Percentiles rank a stretch among this genome's conserved stretches.
phyloP scores from a whole-genome alignment of 2,329 filamentous ascomycete genomes.

The Sclerotiophoma versabilis region DNA sequence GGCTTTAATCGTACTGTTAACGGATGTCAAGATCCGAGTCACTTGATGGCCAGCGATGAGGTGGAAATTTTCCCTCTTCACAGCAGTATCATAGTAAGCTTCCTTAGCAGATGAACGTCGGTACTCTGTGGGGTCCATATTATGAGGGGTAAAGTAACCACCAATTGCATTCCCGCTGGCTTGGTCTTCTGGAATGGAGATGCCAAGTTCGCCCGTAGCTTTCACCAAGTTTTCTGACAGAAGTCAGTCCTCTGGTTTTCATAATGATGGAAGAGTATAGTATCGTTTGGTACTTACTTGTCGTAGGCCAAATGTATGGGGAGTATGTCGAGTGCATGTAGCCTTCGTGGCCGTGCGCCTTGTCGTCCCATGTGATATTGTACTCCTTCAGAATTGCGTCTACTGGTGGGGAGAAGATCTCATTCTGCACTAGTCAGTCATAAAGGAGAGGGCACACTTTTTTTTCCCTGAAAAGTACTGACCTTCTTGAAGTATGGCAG shows the following conservation, averaged over 20 bases:
- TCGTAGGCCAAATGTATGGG: slow-evolving; percentile 31
- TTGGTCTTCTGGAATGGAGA: slow-evolving; percentile 27
- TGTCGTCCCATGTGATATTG: slow-evolving; percentile 23
- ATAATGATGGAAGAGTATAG: neutral
- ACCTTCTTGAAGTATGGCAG: slow-evolving; percentile 37
- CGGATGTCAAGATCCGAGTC: slow-evolving; percentile 20
- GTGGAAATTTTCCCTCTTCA: slow-evolving; percentile 27
- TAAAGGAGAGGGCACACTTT: neutral
- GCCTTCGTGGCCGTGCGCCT: slow-evolving; percentile 25
- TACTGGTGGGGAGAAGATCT: slow-evolving; percentile 29
- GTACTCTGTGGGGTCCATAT: slow-evolving; percentile 19
- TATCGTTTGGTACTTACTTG: slow-evolving; percentile 19
- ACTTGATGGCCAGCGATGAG: slow-evolving; percentile 27
- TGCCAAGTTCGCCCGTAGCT: slow-evolving; percentile 24
- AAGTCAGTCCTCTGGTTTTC: neutral
- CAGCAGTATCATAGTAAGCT: slow-evolving; percentile 29
- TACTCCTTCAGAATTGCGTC: slow-evolving; percentile 28
- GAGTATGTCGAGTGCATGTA: slow-evolving; percentile 30
- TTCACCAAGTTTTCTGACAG: slow-evolving; percentile 27
- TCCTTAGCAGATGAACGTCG: slow-evolving; percentile 31
- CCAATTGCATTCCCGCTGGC: slow-evolving; percentile 30
- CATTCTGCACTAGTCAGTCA: slow-evolving; percentile 25
- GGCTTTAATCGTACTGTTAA: slow-evolving; percentile 21
- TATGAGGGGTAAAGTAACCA: slow-evolving; percentile 31
- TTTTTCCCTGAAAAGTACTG: neutral